These are phyloP conservation scores for Musa schizocarpa DNA, from an alignment of 176 grass and related monocot species.

Conservation along the genomic window DNA sequence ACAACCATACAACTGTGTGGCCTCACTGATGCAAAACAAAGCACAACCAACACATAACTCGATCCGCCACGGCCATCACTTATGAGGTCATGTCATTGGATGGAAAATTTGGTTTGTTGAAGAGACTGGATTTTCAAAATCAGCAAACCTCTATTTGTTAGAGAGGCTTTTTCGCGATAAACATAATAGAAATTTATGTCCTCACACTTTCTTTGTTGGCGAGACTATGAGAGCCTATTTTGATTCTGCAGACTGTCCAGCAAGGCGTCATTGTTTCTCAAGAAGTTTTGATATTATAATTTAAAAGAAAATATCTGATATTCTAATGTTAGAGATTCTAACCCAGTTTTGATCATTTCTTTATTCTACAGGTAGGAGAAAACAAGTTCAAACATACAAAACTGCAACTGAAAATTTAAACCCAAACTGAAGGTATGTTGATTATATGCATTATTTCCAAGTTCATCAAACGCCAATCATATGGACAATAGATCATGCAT, in stretches of 20 bases:
- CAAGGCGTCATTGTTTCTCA: slow-evolving; percentile 19
- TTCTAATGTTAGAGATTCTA: neutral
- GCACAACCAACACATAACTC: neutral
- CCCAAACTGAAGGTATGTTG: slow-evolving; percentile 35
- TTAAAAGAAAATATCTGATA: neutral
- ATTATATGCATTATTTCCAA: neutral
- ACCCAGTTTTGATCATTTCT: neutral
- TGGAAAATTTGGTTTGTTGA: too few relatives aligned
- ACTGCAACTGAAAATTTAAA: slow-evolving; percentile 26
- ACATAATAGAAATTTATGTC: neutral
- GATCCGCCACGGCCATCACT: neutral
- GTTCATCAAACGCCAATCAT: neutral
- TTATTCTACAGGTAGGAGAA: slow-evolving; percentile 21
- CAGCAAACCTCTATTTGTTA: neutral
- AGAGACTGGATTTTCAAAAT: neutral
- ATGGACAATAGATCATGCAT: neutral
- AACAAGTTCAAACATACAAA: neutral
- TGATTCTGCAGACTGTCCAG: slow-evolving; percentile 40
- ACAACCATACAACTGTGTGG: neutral
- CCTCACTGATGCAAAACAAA: neutral
- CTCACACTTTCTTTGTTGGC: neutral
- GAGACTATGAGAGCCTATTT: slow-evolving; percentile 40
- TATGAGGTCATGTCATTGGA: too few relatives aligned
- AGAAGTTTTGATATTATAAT: neutral
- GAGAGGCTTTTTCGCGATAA: neutral